Conservation (phyloP, 2,329 filamentous ascomycete species). For the Calonectria pauciramosa region DNA sequence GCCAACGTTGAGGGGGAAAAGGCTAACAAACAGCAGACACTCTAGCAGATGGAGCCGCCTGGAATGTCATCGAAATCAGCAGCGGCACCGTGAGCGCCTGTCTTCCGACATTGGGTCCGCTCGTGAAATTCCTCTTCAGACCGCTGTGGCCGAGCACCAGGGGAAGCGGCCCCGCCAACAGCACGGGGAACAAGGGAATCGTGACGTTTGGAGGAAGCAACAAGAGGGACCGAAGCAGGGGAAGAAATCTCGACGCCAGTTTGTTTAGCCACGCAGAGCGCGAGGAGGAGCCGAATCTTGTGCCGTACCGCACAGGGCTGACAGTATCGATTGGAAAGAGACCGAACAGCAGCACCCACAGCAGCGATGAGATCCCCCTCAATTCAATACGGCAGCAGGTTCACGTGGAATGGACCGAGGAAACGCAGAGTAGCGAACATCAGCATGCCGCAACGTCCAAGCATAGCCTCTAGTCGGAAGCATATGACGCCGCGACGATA, state of each 20-base stretch:
- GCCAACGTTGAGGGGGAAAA: too few relatives aligned
- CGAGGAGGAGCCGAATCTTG: neutral
- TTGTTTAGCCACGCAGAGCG: neutral
- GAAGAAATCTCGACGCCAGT: neutral
- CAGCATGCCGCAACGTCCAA: neutral
- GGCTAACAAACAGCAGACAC: neutral
- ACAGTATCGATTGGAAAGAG: neutral
- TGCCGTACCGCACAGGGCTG: neutral
- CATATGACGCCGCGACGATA: neutral
- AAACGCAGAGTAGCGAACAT: neutral
- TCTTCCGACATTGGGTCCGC: neutral
- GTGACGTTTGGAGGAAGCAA: neutral
- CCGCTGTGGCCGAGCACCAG: neutral
- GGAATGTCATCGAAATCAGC: conserved; percentile 6
- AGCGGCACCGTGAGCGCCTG: conserved; percentile 2
- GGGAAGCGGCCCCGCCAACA: neutral
- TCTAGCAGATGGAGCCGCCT: neutral
- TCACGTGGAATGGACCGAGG: neutral
- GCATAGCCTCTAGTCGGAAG: neutral
- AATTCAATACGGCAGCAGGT: neutral
- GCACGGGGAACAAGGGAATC: neutral
- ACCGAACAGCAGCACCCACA: neutral
- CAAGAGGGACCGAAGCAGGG: neutral
- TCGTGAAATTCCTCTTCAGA: neutral
- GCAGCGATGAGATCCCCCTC: neutral